Percentiles rank a stretch among this genome's conserved stretches.
Conservation (phyloP, 768 basidiomycete genomes). For the Mycena haematopus region DNA sequence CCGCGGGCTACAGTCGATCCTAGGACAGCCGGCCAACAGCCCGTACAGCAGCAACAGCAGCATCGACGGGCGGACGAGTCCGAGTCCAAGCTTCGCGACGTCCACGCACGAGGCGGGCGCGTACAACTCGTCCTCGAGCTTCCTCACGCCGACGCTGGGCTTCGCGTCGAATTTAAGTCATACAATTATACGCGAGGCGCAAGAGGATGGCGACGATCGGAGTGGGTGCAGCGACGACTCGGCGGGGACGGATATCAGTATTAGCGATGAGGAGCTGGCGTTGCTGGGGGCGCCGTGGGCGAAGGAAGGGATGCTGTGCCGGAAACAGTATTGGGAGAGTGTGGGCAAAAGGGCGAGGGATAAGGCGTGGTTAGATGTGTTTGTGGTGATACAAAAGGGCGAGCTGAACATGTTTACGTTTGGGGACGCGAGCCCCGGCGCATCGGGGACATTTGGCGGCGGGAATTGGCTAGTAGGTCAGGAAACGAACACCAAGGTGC, state of each 20-base stretch:
- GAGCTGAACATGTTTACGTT: conserved; percentile 97
- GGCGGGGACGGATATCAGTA: conserved; percentile 77
- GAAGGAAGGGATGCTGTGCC: conserved; percentile 95
- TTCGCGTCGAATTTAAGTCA: conserved; percentile 96
- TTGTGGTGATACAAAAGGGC: conserved; percentile 94
- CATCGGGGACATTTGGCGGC: conserved; percentile 79
- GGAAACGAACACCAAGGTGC: background rate
- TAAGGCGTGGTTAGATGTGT: conserved; percentile 93
- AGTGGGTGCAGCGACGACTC: conserved; percentile 72
- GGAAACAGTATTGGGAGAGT: conserved; percentile 94
- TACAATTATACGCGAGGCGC: conserved; percentile 94
- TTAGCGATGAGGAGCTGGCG: conserved; percentile 94
- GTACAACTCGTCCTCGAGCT: conserved; percentile 69
- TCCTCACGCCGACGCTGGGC: conserved; percentile 87
- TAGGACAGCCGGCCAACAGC: conserved; percentile 70
- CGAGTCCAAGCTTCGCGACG: conserved; percentile 92
- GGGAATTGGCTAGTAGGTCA: conserved; percentile 96
- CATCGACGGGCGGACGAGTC: conserved; percentile 89
- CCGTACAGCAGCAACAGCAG: conserved; percentile 87
- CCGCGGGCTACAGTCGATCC: conserved; percentile 82
- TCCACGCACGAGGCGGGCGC: conserved; percentile 70
- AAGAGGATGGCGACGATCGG: conserved; percentile 80
- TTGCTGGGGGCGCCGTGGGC: conserved; percentile 98
- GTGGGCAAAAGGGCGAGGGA: conserved; percentile 84
- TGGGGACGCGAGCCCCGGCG: conserved; percentile 72